These are phyloP conservation scores for Mariannaea elegans DNA, from an alignment of 2,329 filamentous ascomycete genomes.

Conservation along the genomic window DNA sequence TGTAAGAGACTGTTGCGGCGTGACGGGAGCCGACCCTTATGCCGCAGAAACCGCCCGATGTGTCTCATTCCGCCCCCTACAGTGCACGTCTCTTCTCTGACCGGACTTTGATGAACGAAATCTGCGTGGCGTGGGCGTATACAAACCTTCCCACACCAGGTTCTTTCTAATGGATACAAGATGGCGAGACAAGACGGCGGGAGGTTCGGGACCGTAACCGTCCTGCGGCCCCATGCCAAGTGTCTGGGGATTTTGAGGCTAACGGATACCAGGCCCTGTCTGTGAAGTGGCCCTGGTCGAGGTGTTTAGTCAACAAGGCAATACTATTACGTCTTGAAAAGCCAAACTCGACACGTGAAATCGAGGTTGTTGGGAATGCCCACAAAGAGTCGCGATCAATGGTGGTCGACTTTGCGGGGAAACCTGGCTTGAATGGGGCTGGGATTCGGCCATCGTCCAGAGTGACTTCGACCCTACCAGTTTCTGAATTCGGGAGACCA, in stretches of 20 bases:
- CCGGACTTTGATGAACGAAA: neutral
- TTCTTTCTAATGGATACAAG: neutral
- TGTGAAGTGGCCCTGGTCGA: slow-evolving; percentile 23
- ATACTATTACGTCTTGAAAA: slow-evolving; percentile 40
- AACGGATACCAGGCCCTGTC: slow-evolving; percentile 24
- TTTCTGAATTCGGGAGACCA: neutral
- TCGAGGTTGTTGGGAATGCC: slow-evolving; percentile 24
- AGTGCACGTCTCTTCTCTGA: neutral
- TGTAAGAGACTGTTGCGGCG: neutral
- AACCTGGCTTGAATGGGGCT: slow-evolving; percentile 38
- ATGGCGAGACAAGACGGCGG: slow-evolving; percentile 30
- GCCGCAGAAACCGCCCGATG: neutral
- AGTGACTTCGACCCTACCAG: neutral
- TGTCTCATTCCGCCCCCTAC: neutral
- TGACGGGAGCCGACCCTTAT: neutral
- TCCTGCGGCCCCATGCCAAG: slow-evolving; percentile 29
- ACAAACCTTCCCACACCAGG: slow-evolving; percentile 11
- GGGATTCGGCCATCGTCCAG: slow-evolving; percentile 15
- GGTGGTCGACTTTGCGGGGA: slow-evolving; percentile 37
- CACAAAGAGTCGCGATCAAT: slow-evolving; percentile 21
- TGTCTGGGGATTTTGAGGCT: slow-evolving; percentile 34
- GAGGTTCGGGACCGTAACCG: slow-evolving; percentile 26
- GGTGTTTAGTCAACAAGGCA: slow-evolving; percentile 36
- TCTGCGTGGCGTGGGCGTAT: slow-evolving; percentile 18
- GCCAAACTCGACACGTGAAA: slow-evolving; percentile 31